Base-by-base conservation (phyloP, 2,329 filamentous ascomycete genomes). In the Colletotrichum lentis region DNA sequence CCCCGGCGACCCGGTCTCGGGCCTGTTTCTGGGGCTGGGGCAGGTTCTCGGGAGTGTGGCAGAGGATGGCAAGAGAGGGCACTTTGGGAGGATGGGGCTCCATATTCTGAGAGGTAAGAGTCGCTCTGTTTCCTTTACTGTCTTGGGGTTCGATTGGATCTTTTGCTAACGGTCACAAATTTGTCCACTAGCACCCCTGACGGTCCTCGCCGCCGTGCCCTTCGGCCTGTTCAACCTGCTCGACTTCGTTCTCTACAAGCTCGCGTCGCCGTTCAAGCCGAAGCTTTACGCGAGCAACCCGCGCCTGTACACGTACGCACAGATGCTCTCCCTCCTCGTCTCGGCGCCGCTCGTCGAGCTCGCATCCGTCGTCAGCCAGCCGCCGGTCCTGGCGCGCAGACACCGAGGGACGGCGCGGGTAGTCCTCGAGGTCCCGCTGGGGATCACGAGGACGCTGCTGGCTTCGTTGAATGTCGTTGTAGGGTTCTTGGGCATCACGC, bases 221-320 rank as follows among this genome's bases (percentile, higher is more conserved):
- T 70, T 69, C n/a, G 64, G 65, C 18, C 41, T 70, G 24, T 69
- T 64, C 27, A 69, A 70, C 55, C 39, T 69, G 7, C 8, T 70
- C 18, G 68, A 69, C 60, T 65, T 64, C 6, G 2, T 65, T n/a
- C 39, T 70, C 22, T 70, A 68, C 55, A 20, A 61, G 31, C 60
- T 69, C 43, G 68, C 18, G 20, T 64, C 63, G 3, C 60, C 64
- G 10, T 44, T 56, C 31, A 31, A 64, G 46, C 64, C 64, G 1
- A 70, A 53, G 60, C 59, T 70, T 14, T 70, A 57, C 24, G 68
- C 59, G 14, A 69, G 54, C 35, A 70, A 70, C 39, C 64, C 60
- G 31, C 60, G 64, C 5, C 27, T 68, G 16, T 70, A 69, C 31
- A 47, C 22, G 5, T 64, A 64, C 24, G 20, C 41, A 1, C 64